Evolutionary conservation across 2,329 filamentous ascomycete species (phyloP), one percentile per base, ranked within the genome.

Genomic region (Aspergillus quadricinctus): DNA sequence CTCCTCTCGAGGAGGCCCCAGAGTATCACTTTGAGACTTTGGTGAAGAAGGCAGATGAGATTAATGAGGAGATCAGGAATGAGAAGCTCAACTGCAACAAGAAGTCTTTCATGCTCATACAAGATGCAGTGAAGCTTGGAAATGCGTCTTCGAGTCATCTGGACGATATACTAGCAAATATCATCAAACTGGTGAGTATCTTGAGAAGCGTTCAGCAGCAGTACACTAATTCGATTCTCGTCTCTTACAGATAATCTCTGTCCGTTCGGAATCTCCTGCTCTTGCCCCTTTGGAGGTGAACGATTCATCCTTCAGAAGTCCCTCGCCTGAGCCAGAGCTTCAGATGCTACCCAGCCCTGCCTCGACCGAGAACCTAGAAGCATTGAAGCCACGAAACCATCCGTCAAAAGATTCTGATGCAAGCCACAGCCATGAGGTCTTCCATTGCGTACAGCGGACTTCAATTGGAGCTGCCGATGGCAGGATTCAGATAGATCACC

Each of bases 81-180:
- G 69, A 70, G 40, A 70, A 65, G 45, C 50, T 72, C 10, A 58
- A 63, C 5, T 69, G 67, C 50, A 58, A 62, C 3, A 65, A 52
- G 21, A 58, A 64, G 6, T 56, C 63, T 2, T 52, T 69, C 5
- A 9, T 52, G 11, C 49, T 68, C 27, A 54, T 73, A 25, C 67
- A 76, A 40, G 61, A 69, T 3, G 64, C 72, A 3, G 59, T 71
- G 27, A 64, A 60, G 27, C 23, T 49, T 37, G 66, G 69, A 48
- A 50, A 58, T 11, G 66, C 57, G 37, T 55, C 59, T n/a, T 35
- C 52, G 14, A 54, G 62, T 6, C 65, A 70, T 52, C 48, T 63
- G 21, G 66, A 69, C 19, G 58, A 45, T 21, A 45, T 69, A 6
- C 59, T 66, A 43, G 54, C 52, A 3, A 62, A 62, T 14, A 50